phyloP scores from a whole-genome alignment of 2,329 filamentous ascomycete genomes.

The Aspergillus pseudoviridinutans region DNA sequence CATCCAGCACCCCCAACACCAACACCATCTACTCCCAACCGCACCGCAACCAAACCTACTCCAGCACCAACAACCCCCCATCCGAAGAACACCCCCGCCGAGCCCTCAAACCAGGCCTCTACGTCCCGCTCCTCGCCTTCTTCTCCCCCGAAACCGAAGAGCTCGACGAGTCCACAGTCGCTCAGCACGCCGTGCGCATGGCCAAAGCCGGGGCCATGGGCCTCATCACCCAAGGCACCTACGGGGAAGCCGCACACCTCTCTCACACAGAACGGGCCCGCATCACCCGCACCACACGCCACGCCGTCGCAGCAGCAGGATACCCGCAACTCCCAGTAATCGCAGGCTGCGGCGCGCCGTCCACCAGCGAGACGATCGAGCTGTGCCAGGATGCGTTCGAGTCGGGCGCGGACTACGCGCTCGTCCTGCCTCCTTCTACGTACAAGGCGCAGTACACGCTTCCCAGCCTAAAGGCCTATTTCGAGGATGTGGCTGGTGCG shows the following conservation, averaged over 20 bases:
- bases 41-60: background rate
- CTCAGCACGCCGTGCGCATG: slow-evolving; percentile 61
- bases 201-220: slow-evolving; percentile 68
- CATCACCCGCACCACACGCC: slow-evolving; percentile 66
- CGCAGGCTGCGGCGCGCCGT: slow-evolving; percentile 66
- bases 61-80: background rate
- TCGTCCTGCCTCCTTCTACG: slow-evolving; percentile 68
- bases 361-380: slow-evolving; percentile 62
- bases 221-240: slow-evolving; percentile 73
- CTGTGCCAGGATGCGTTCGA: slow-evolving; percentile 62
- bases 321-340: slow-evolving; percentile 64
- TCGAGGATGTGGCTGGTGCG: slow-evolving; percentile 53
- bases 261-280: slow-evolving; percentile 64
- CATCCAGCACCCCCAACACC: background rate
- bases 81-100: slow-evolving; percentile 10
- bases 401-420: slow-evolving; percentile 65
- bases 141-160: slow-evolving; percentile 61
- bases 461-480: slow-evolving; percentile 55
- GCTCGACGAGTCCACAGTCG: slow-evolving; percentile 60
- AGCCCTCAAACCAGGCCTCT: slow-evolving; percentile 52
- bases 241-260: slow-evolving; percentile 77
- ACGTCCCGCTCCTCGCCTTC: slow-evolving; percentile 71
- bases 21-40: background rate
- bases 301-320: slow-evolving; percentile 63
- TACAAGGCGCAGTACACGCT: slow-evolving; percentile 61